These are phyloP conservation scores for Anaeromyces robustus DNA, from an alignment of 192 early-diverging fungal genomes.

Conservation along the genomic window DNA sequence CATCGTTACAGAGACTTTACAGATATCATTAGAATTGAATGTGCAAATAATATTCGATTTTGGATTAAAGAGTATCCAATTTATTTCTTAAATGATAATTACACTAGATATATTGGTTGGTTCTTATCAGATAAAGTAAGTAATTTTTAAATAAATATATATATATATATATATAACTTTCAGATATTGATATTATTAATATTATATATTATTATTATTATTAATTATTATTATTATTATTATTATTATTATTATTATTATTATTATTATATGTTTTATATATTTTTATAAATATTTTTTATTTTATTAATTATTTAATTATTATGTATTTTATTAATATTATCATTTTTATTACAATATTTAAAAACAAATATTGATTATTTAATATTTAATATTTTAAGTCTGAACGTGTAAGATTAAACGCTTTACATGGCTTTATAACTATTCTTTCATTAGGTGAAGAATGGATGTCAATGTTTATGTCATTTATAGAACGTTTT, in stretches of 20 bases:
- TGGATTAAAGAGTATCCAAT: conserved; percentile 62
- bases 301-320: no score
- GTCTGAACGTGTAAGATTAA: conserved; percentile 49
- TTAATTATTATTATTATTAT: conserved; percentile 1
- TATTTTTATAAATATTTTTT: no score
- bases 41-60: conserved; percentile 57
- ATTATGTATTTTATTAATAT: no score
- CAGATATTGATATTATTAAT: no score
- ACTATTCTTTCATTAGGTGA: conserved; percentile 20
- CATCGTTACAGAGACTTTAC: conserved; percentile 83
- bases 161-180: background rate
- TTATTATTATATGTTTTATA: no score
- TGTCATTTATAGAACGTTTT: conserved; percentile 49
- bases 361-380: no score
- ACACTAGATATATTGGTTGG: conserved; percentile 78
- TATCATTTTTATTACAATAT: no score
- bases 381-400: no score
- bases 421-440: conserved; percentile 42
- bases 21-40: conserved; percentile 66
- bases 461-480: conserved; percentile 29
- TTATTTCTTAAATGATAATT: conserved; percentile 51
- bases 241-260: background rate
- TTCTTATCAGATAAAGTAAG: conserved; percentile 59
- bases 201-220: background rate
- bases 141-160: background rate